Evolutionary conservation across 2,329 filamentous ascomycete species (phyloP).

Genomic region (Madurella mycetomatis): DNA sequence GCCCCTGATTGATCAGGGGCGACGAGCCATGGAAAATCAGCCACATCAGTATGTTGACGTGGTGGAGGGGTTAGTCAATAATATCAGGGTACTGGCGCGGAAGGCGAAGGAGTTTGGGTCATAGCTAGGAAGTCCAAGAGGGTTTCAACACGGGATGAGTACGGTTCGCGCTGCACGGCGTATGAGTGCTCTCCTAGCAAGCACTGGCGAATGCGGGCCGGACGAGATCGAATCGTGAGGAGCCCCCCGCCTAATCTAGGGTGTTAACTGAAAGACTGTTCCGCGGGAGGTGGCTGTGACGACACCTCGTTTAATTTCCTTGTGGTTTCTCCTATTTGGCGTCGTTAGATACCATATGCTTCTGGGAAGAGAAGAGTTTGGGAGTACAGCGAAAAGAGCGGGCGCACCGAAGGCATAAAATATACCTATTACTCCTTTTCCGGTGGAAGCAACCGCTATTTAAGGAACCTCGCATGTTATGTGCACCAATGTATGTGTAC

Average conservation of each 20-base stretch:
- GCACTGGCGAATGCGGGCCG: too few species aligned
- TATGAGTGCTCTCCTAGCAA: neutral
- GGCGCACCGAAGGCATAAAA: slow-evolving; percentile 13
- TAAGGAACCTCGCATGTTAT: too few species aligned
- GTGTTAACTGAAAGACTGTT: slow-evolving; percentile 1
- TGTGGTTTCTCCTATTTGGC: neutral
- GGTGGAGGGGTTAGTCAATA: slow-evolving; percentile 71
- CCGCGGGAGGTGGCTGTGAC: neutral
- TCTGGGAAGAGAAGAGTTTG: slow-evolving; percentile 9
- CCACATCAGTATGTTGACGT: slow-evolving; percentile 61
- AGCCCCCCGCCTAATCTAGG: too few species aligned
- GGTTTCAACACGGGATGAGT: neutral
- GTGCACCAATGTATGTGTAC: too few species aligned
- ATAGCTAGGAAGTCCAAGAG: neutral
- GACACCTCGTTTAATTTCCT: neutral
- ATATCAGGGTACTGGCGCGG: slow-evolving; percentile 56
- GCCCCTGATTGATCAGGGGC: slow-evolving; percentile 62
- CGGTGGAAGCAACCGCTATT: too few species aligned
- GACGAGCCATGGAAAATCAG: slow-evolving; percentile 46
- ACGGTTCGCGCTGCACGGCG: neutral
- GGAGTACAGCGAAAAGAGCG: slow-evolving; percentile 5
- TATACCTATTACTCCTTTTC: slow-evolving; percentile 1
- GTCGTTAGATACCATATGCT: slow-evolving; percentile 15
- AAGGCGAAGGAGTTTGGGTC: slow-evolving; percentile 19
- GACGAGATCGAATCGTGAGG: too few species aligned